phyloP scores from a whole-genome alignment of 1,284 basidiomycete species.

The Heterobasidion annosum region DNA sequence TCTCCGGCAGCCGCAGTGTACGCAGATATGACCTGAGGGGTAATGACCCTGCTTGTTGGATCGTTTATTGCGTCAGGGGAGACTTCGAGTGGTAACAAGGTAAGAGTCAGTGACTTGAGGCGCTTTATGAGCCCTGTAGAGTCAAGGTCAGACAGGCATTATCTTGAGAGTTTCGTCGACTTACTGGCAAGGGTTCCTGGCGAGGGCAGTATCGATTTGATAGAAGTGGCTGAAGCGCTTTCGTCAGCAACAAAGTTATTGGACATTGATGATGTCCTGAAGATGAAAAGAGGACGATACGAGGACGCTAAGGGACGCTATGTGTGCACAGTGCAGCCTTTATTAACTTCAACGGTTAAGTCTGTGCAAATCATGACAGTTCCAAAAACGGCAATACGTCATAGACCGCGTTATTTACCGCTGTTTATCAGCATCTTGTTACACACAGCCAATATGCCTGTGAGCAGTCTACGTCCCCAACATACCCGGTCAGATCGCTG shows the following conservation, averaged over 20 bases:
- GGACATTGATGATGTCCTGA: not conserved
- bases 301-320: not conserved
- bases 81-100: constrained; percentile 78
- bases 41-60: constrained; percentile 65
- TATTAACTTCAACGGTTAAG: too few species aligned
- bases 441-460: constrained; percentile 39
- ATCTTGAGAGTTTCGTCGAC: constrained; percentile 13
- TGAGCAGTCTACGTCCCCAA: constrained; percentile 23
- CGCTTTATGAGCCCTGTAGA: constrained; percentile 69
- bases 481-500: not conserved
- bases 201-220: constrained; percentile 43
- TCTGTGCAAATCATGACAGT: not conserved
- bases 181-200: constrained; percentile 66
- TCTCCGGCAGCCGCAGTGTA: constrained; percentile 64
- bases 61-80: constrained; percentile 47
- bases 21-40: constrained; percentile 56
- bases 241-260: constrained; percentile 20
- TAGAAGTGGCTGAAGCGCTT: constrained; percentile 33
- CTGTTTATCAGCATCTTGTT: not conserved
- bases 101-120: constrained; percentile 68
- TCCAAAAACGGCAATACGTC: not conserved
- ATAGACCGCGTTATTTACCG: not conserved
- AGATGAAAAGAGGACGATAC: not conserved
- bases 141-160: not conserved
- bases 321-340: too few species aligned